A percentile compares a stretch with the other conserved stretches of the same genome.
phyloP scores from a whole-genome alignment of 495 filamentous ascomycete genomes.

The Penicillium alfredii region DNA sequence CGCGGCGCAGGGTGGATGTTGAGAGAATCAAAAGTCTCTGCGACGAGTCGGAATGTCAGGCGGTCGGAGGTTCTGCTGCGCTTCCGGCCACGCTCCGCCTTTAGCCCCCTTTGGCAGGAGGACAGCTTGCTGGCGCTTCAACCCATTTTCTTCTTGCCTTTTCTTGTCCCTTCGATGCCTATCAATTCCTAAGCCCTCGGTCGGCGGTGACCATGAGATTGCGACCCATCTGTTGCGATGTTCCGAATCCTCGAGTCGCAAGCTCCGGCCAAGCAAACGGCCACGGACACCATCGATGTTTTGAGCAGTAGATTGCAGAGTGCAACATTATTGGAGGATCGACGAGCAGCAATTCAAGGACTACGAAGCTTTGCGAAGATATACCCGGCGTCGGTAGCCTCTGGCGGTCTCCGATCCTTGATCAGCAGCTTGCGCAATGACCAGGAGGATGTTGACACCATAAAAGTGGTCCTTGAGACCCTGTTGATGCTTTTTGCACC shows the following conservation, averaged over 20 bases:
- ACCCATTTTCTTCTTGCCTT: slow-evolving; percentile 2
- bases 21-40: slow-evolving; percentile 15
- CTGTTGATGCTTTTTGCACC: slow-evolving; percentile 85
- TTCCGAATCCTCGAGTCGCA: slow-evolving; percentile 79
- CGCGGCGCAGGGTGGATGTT: slow-evolving; percentile 14
- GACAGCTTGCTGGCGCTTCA: slow-evolving; percentile 21
- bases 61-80: slow-evolving; percentile 22
- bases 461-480: slow-evolving; percentile 90
- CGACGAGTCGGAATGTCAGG: slow-evolving; percentile 17
- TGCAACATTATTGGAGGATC: slow-evolving; percentile 87
- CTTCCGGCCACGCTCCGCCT: slow-evolving; percentile 12
- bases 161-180: slow-evolving; percentile 24
- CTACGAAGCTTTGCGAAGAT: slow-evolving; percentile 92
- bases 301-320: slow-evolving; percentile 80
- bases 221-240: slow-evolving; percentile 50
- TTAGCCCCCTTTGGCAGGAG: slow-evolving; percentile 17
- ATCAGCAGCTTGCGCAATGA: slow-evolving; percentile 82
- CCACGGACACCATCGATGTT: slow-evolving; percentile 84
- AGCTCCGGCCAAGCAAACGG: slow-evolving; percentile 92
- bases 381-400: slow-evolving; percentile 94
- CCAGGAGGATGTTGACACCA: slow-evolving; percentile 92
- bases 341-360: slow-evolving; percentile 85
- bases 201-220: slow-evolving; percentile 44
- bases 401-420: slow-evolving; percentile 76
- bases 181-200: no score